Percentiles rank a stretch among this genome's conserved stretches.
These are phyloP conservation scores for Podaxis carcinomalis DNA, from an alignment of 768 basidiomycete species.

Conservation along the genomic window DNA sequence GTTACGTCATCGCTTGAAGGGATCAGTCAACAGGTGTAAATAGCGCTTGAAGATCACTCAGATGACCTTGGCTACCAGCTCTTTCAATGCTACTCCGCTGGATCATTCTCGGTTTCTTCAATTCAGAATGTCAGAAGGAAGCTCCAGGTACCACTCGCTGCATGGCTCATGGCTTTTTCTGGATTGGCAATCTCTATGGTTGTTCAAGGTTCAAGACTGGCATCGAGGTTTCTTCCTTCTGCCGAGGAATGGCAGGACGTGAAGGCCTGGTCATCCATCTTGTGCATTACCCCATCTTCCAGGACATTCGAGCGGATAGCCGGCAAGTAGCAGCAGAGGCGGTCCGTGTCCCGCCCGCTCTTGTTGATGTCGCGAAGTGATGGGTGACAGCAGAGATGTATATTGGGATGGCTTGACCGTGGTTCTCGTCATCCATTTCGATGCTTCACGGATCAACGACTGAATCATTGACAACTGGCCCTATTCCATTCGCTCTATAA, in stretches of 20 bases:
- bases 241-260: neutral
- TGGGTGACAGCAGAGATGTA: neutral
- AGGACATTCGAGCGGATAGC: neutral
- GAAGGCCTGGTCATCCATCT: neutral
- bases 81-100: neutral
- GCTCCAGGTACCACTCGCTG: neutral
- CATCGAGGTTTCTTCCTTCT: neutral
- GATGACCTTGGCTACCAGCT: neutral
- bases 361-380: neutral
- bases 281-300: neutral
- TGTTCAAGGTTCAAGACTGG: neutral
- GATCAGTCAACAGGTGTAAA: neutral
- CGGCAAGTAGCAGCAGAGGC: neutral
- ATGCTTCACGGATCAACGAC: neutral
- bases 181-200: neutral
- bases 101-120: slow-evolving; percentile 9
- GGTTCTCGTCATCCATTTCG: neutral
- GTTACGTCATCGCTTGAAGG: neutral
- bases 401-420: neutral
- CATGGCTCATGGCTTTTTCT: neutral
- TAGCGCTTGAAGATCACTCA: neutral
- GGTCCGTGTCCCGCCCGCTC: neutral
- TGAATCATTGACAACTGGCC: neutral
- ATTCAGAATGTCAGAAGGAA: neutral
- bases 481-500: neutral